Conservation (phyloP, 495 filamentous ascomycete species). For the Hypoxylon trugodes region DNA sequence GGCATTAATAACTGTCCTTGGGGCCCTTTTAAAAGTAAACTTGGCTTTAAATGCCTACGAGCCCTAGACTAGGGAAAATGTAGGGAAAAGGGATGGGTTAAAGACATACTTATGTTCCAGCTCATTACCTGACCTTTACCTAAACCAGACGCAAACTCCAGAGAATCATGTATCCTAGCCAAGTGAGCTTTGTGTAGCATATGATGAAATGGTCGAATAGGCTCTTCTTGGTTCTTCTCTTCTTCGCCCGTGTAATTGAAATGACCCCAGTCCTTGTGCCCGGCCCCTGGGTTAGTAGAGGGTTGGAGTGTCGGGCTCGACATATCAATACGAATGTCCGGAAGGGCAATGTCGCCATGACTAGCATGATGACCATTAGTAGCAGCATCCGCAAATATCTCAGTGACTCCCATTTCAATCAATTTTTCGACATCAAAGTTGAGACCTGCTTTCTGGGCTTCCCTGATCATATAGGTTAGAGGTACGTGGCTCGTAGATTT, state of each 20-base stretch:
- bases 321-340: constrained; percentile 49
- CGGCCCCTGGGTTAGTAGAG: not conserved
- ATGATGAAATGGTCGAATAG: constrained; percentile 54
- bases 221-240: constrained; percentile 7
- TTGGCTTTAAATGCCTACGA: not conserved
- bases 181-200: constrained; percentile 67
- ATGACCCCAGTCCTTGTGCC: constrained; percentile 26
- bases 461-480: constrained; percentile 84
- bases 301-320: constrained; percentile 37
- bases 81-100: not conserved
- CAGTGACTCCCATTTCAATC: constrained; percentile 65
- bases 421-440: constrained; percentile 75
- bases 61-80: not conserved
- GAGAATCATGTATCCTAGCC: constrained; percentile 78
- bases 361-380: not conserved
- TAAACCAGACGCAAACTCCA: constrained; percentile 72
- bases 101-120: constrained; percentile 70
- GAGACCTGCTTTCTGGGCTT: constrained; percentile 77
- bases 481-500: constrained; percentile 76
- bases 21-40: no score
- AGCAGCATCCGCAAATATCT: constrained; percentile 45
- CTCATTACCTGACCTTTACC: constrained; percentile 64
- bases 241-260: constrained; percentile 25
- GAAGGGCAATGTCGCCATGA: constrained; percentile 29
- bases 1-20: not conserved